A percentile compares a stretch with the other conserved stretches of the same genome.
Conservation (phyloP, 108 stramenopile species). For the Cyclotella atomus region DNA sequence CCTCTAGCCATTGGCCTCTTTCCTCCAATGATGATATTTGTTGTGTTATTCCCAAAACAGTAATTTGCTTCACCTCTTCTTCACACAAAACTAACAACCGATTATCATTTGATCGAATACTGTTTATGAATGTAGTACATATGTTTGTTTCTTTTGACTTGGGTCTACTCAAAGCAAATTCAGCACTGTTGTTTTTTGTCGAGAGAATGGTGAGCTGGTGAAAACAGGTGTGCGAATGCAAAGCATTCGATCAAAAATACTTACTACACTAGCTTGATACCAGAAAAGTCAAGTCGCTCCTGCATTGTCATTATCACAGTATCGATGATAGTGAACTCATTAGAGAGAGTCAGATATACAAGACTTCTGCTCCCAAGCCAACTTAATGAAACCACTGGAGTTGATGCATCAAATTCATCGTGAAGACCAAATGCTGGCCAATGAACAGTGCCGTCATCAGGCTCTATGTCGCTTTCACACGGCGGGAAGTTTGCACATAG, state of each 20-base stretch:
- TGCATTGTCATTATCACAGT: constrained; percentile 89
- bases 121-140: constrained; percentile 80
- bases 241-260: background rate
- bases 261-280: constrained; percentile 66
- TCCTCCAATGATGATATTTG: constrained; percentile 79
- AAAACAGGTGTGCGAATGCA: too few relatives aligned
- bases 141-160: constrained; percentile 6
- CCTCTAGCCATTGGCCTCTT: constrained; percentile 95
- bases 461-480: constrained; percentile 23
- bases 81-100: constrained; percentile 75
- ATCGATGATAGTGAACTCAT: constrained; percentile 80
- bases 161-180: constrained; percentile 71
- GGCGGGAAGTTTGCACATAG: constrained; percentile 71
- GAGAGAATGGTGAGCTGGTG: background rate
- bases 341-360: constrained; percentile 68
- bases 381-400: constrained; percentile 83
- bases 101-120: constrained; percentile 73
- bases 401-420: constrained; percentile 76
- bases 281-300: constrained; percentile 86
- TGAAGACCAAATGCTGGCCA: constrained; percentile 89
- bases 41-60: constrained; percentile 62
- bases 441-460: constrained; percentile 40
- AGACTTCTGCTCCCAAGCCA: constrained; percentile 83
- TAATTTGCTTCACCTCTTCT: constrained; percentile 71
- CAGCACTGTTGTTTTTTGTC: too few relatives aligned